Base-by-base conservation (phyloP, 2,329 filamentous ascomycete genomes). In the Curvularia spicifera region DNA sequence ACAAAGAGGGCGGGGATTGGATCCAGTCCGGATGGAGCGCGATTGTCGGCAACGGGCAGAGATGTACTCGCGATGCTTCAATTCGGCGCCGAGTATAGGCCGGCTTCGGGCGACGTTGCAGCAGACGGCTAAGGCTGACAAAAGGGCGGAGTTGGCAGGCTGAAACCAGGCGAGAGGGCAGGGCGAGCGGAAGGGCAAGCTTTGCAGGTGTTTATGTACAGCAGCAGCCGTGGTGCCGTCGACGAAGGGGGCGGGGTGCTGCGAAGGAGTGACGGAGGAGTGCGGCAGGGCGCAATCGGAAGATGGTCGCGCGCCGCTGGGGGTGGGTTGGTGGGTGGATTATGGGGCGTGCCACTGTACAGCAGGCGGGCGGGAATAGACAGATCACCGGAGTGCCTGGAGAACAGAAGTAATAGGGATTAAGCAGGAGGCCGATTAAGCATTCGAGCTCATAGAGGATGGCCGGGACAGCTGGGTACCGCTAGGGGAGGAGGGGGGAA, bases 381-480 rank as follows among this genome's bases (percentile, higher is more conserved):
- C 73, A 77, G 69, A 70, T 66, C 69, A 68, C 68, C 47, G 51
- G 54, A 54, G 68, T 63, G 68, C 63, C 69, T 76, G 74, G 74
- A 76, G 73, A 75, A 74, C 51, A 61, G 63, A 76, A 75, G 66
- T 69, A 74, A 72, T 67, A 68, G 48, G 47, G 73, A 75, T 75
- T 76, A 75, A 54, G 66, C 70, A 64, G 63, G 62, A 63, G 63
- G 64, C 64, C 61, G 63, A 70, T 64, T 70, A 71, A 61, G 64
- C 65, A 65, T 63, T 51, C 61, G 68, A 61, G 69, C 69, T 70
- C 71, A 70, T 69, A 39, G 61, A 60, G 57, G 51, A 24, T n/a
- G 57, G 57, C 61, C 60, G 52, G 53, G 55, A 54, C 60, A 60
- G 63, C 59, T 60, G 51, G 57, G 31, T 33, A 47, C 40, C 44